Conservation (phyloP, 108 stramenopile genomes). For the Pseudonitzschia delicatissima region DNA sequence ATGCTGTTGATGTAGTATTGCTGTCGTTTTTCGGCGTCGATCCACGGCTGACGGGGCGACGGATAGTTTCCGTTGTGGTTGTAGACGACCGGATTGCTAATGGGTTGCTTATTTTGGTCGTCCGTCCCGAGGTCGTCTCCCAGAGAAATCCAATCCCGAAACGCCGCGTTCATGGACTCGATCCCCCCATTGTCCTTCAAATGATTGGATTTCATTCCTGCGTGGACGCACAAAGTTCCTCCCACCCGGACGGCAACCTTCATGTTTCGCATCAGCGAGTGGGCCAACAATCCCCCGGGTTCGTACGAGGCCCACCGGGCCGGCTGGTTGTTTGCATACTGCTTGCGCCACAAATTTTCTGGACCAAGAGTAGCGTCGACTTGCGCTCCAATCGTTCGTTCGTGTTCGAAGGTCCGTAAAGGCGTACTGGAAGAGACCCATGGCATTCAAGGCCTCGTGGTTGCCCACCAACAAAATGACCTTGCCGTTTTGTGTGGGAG, state of each 20-base stretch:
- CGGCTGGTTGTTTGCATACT: slow-evolving; percentile 72
- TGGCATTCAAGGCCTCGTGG: slow-evolving; percentile 75
- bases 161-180: slow-evolving; percentile 51
- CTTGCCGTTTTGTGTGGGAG: slow-evolving; percentile 39
- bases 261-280: slow-evolving; percentile 61
- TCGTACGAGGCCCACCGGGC: slow-evolving; percentile 70
- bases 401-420: slow-evolving; percentile 62
- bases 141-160: slow-evolving; percentile 50
- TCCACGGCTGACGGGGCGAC: neutral
- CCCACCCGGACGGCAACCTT: slow-evolving; percentile 64
- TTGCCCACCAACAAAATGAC: slow-evolving; percentile 69
- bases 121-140: neutral
- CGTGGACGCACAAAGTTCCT: slow-evolving; percentile 75
- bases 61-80: neutral
- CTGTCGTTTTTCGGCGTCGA: slow-evolving; percentile 16
- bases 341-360: slow-evolving; percentile 47
- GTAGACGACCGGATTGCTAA: neutral
- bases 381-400: slow-evolving; percentile 16
- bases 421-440: slow-evolving; percentile 73
- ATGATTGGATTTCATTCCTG: slow-evolving; percentile 64
- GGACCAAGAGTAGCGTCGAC: slow-evolving; percentile 22
- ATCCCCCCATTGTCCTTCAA: slow-evolving; percentile 50
- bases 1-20: slow-evolving; percentile 27
- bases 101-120: neutral
- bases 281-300: slow-evolving; percentile 60